Percentiles rank a stretch among this genome's conserved stretches.
Evolutionary conservation across 495 filamentous ascomycete species (phyloP).

Genomic region (Tuber melanosporum): DNA sequence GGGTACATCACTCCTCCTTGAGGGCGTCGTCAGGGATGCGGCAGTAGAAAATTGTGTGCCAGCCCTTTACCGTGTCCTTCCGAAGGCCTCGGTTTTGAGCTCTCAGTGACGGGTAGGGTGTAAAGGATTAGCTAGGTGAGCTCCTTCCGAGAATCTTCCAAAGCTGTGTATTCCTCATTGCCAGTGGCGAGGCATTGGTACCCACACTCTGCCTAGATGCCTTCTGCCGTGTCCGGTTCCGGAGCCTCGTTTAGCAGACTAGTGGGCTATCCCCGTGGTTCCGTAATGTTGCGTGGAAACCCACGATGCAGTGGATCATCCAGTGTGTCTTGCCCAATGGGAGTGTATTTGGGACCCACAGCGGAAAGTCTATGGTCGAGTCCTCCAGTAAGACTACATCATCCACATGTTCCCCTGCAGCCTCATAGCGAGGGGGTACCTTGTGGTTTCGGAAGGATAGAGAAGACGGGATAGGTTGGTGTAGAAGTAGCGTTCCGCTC

Average conservation of each 20-base stretch:
- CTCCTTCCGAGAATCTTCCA: slow-evolving; percentile 27
- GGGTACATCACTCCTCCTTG: slow-evolving; percentile 41
- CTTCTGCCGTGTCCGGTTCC: slow-evolving; percentile 14
- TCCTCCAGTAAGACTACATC: slow-evolving; percentile 42
- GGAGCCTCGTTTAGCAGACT: slow-evolving; percentile 43
- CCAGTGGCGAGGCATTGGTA: slow-evolving; percentile 50
- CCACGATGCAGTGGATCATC: slow-evolving; percentile 45
- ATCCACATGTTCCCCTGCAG: slow-evolving; percentile 29
- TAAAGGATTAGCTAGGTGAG: slow-evolving; percentile 43
- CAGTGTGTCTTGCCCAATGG: slow-evolving; percentile 31
- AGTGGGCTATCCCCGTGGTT: slow-evolving; percentile 23
- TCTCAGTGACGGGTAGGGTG: slow-evolving; percentile 32
- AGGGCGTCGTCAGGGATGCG: not conserved
- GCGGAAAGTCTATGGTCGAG: slow-evolving; percentile 33
- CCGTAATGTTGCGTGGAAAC: slow-evolving; percentile 46
- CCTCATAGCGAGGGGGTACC: slow-evolving; percentile 38
- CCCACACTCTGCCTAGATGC: slow-evolving; percentile 47
- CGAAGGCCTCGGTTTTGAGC: slow-evolving; percentile 38
- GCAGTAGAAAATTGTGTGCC: slow-evolving; percentile 36
- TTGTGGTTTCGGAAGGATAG: slow-evolving; percentile 30
- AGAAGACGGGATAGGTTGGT: slow-evolving; percentile 41
- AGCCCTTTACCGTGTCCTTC: slow-evolving; percentile 48
- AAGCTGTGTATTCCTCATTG: slow-evolving; percentile 41
- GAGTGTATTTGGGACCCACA: slow-evolving; percentile 10
- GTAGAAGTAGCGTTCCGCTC: slow-evolving; percentile 50